phyloP scores from a whole-genome alignment of 2,329 filamentous ascomycete genomes.

The Thielaviopsis punctulata region DNA sequence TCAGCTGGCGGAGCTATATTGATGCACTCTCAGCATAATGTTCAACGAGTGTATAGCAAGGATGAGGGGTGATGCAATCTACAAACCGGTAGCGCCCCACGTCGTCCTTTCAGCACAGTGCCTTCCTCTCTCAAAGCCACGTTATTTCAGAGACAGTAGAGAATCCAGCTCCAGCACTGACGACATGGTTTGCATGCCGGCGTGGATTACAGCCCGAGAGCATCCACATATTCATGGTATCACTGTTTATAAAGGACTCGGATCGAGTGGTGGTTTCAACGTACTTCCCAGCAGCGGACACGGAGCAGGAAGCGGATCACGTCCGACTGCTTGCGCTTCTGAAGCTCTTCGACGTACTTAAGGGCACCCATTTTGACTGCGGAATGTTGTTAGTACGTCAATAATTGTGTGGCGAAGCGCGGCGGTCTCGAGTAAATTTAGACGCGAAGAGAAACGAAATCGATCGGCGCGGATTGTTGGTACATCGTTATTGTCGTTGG shows the following conservation, averaged over 20 bases:
- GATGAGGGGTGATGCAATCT: conserved; percentile 19
- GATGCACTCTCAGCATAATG: conserved; percentile 98
- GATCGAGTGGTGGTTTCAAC: conserved; percentile 26
- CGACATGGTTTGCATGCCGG: conserved; percentile 12
- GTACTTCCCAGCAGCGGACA: conserved; percentile 99
- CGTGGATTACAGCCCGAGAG: conserved; percentile 11
- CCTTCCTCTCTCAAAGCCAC: not conserved
- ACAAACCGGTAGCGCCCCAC: conserved; percentile 10
- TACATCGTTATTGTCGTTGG: too few relatives aligned
- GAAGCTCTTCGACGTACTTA: conserved; percentile 99
- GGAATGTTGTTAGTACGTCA: conserved; percentile 2
- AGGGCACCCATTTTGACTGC: conserved; percentile 89
- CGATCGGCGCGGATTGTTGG: not conserved
- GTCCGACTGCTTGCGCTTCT: conserved; percentile 99
- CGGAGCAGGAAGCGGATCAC: conserved; percentile 99
- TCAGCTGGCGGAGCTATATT: conserved; percentile 99
- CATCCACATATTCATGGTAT: conserved; percentile 12
- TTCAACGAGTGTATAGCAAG: conserved; percentile 99
- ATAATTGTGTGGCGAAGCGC: not conserved
- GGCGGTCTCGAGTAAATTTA: not conserved
- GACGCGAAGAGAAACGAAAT: not conserved
- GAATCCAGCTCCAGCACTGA: conserved; percentile 6
- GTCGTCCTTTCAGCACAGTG: conserved; percentile 9
- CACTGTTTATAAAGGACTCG: conserved; percentile 11
- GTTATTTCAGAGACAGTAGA: conserved; percentile 8